Conservation (phyloP, 2,329 filamentous ascomycete species). For the Calonectria pteridis region DNA sequence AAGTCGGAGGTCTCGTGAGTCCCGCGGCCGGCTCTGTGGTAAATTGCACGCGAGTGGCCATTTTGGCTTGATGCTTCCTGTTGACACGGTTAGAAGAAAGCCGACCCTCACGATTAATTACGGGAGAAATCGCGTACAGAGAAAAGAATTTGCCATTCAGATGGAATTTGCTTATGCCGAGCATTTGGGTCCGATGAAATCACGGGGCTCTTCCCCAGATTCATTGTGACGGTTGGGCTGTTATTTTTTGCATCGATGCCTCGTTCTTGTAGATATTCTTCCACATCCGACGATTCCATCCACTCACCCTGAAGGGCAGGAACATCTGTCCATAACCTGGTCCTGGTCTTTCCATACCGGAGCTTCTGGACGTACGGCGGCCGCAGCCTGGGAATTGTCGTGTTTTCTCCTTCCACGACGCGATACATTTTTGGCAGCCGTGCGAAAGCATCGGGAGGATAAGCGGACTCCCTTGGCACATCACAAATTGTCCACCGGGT, state of each 20-base stretch:
- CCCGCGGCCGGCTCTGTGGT: neutral
- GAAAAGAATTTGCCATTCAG: neutral
- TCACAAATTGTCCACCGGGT: neutral
- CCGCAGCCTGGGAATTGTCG: neutral
- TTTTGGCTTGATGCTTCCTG: neutral
- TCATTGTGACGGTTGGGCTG: neutral
- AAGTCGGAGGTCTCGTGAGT: neutral
- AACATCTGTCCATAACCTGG: neutral
- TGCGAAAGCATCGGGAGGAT: neutral
- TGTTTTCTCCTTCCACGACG: neutral
- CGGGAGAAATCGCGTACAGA: neutral
- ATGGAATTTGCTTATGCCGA: neutral
- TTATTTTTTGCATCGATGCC: neutral
- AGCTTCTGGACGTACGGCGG: neutral
- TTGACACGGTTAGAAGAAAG: neutral
- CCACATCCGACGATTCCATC: constrained; percentile 20
- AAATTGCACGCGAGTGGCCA: neutral
- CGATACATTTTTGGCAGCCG: constrained; percentile 13
- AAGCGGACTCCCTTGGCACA: neutral
- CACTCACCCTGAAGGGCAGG: constrained; percentile 18
- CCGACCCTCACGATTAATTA: neutral
- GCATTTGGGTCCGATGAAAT: neutral
- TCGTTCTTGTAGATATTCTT: constrained; percentile 25
- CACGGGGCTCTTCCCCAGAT: neutral
- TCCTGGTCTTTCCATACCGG: constrained; percentile 13